These are phyloP conservation scores for Wallacemonas sp. DNA, from an alignment of 208 protist species.

Conservation along the genomic window DNA sequence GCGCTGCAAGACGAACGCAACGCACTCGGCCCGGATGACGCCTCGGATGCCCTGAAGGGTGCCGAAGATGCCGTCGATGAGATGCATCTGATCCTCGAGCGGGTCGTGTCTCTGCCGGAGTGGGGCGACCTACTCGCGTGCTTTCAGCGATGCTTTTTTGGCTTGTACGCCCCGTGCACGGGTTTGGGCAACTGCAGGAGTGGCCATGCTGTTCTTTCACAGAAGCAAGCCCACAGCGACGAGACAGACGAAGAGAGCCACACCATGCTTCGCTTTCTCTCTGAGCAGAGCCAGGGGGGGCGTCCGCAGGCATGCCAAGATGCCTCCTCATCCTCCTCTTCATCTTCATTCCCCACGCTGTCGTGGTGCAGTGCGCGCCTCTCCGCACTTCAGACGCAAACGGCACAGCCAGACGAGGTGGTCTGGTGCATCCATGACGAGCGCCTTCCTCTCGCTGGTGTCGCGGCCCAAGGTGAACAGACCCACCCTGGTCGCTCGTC, in stretches of 20 bases:
- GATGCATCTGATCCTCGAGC: constrained; percentile 16
- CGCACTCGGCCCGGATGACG: background rate
- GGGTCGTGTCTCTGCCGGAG: constrained; percentile 24
- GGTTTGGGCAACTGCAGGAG: background rate
- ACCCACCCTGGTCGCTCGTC: background rate
- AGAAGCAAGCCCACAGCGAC: no score
- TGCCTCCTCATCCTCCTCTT: no score
- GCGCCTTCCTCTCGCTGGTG: no score
- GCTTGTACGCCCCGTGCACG: constrained; percentile 42
- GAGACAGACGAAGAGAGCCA: no score
- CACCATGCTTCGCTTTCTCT: no score
- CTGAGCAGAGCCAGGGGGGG: no score
- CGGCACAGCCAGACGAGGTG: background rate
- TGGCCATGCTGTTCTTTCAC: no score
- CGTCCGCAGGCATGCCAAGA: no score
- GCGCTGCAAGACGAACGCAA: background rate
- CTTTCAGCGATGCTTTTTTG: constrained; percentile 62
- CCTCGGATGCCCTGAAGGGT: no score
- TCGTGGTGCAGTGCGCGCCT: background rate
- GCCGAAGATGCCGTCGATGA: background rate
- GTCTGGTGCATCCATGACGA: background rate
- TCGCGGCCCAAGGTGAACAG: no score
- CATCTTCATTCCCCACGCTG: no score
- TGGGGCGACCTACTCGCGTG: constrained; percentile 34
- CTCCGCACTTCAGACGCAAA: background rate